phyloP scores from a whole-genome alignment of 1,284 basidiomycete genomes.

The Moesziomyces sp. region DNA sequence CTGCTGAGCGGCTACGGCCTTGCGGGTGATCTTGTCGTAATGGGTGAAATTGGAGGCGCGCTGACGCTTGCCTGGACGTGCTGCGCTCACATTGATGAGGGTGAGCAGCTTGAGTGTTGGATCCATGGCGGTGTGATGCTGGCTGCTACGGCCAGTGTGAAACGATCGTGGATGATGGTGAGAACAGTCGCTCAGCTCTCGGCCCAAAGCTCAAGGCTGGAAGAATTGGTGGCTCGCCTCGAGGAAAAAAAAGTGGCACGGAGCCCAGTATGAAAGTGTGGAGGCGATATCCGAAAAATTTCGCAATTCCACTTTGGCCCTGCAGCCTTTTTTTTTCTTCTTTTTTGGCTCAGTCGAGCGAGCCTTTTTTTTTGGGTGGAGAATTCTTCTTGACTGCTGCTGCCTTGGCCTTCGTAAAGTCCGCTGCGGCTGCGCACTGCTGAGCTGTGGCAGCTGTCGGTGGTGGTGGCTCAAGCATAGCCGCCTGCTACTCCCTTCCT shows the following conservation, averaged over 20 bases:
- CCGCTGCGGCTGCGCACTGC: too few relatives aligned
- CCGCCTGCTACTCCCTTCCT: too few relatives aligned
- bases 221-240: neutral
- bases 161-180: conserved; percentile 8
- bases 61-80: conserved; percentile 70
- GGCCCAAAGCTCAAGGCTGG: too few relatives aligned
- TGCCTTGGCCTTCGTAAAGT: too few relatives aligned
- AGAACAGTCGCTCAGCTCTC: neutral
- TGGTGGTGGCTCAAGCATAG: too few relatives aligned
- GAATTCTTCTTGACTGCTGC: too few relatives aligned
- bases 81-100: conserved; percentile 90
- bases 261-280: conserved; percentile 11
- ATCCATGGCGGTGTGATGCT: conserved; percentile 26
- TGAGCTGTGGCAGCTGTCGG: too few relatives aligned
- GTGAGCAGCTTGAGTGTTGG: conserved; percentile 77
- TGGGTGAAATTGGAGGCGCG: conserved; percentile 51
- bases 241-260: neutral
- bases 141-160: neutral
- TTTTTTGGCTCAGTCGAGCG: conserved; percentile 12
- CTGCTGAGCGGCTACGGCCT: conserved; percentile 36
- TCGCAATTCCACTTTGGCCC: conserved; percentile 3
- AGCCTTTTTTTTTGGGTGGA: too few relatives aligned
- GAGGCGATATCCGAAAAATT: conserved; percentile 17
- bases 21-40: conserved; percentile 36
- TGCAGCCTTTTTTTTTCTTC: conserved; percentile 3